Base-by-base conservation (phyloP, 2,329 filamentous ascomycete species). In the Apiospora hydei region DNA sequence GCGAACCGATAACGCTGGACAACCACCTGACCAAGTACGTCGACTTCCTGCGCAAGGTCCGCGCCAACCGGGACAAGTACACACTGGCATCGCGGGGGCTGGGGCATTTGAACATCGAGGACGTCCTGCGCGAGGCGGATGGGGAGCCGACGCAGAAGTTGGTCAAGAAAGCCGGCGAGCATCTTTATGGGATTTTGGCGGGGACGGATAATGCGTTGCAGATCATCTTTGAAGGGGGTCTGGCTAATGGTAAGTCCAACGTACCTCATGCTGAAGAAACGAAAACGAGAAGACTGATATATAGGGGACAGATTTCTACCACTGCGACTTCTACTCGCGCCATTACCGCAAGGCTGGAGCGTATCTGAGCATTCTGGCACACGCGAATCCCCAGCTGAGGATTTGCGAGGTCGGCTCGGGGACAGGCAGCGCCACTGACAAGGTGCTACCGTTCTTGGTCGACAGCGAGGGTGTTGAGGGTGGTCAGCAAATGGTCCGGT, bases 81-180 rank as follows among this genome's bases (percentile, higher is more conserved):
- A 69, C 67, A 18, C 30, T 69, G 46, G 67, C 46, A 7, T 69
- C 67, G 67, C 67, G 67, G 24, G 67, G 67, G 11, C 18, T 69
- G 24, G 67, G 67, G 10, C 67, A 69, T n/a, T 38, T 69, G 24
- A 34, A 30, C 16, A 69, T 69, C 21, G 67, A 69, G 24, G 67
- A 51, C 8, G 67, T 69, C 14, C 11, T 69, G 24, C 43, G 43
- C 67, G 67, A 69, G 46, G 67, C 67, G 24, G 67, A 69, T 34
- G 14, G 4, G 5, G 67, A 69, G 46, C 67, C 67, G 24, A 69
- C 67, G 67, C 67, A 69, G 46, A 34, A 49, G 44, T 46, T 69
- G 6, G 67, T 69, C 3, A 69, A 69, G 67, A 69, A 69, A n/a
- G 67, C 67, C 11, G 67, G 67, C 67, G 67, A 69, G 67, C 67